A percentile compares a stretch with the other conserved stretches of the same genome.
These are phyloP conservation scores for Citrus australasica DNA, from an alignment of 345 rosid genomes.

Conservation along the genomic window DNA sequence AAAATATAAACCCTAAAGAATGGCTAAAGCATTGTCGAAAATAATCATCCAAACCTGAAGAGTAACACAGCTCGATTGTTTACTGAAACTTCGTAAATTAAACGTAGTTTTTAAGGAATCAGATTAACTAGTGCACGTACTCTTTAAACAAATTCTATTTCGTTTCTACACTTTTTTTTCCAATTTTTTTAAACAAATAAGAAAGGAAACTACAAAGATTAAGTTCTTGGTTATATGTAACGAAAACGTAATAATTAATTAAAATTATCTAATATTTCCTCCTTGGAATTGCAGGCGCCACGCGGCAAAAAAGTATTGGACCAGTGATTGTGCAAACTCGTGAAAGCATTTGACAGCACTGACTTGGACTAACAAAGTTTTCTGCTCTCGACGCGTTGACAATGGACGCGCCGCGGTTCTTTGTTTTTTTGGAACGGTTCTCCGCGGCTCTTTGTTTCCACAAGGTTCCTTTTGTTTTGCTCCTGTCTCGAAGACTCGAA, in stretches of 20 bases:
- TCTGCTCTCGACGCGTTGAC: neutral
- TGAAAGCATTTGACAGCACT: neutral
- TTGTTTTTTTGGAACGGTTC: neutral
- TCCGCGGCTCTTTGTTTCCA: neutral
- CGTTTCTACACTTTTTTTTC: neutral
- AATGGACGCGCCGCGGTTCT: neutral
- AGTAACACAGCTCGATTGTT: neutral
- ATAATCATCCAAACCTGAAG: conserved; percentile 15
- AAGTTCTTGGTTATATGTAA: neutral
- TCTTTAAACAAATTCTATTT: neutral
- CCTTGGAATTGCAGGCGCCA: neutral
- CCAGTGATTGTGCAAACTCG: neutral
- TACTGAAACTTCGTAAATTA: neutral
- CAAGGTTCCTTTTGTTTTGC: too few species aligned
- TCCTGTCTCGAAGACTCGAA: too few species aligned
- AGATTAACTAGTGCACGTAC: neutral
- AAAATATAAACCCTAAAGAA: neutral
- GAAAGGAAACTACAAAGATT: neutral
- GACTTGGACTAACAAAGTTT: neutral
- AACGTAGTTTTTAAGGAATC: conserved; percentile 1
- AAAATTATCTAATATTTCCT: neutral
- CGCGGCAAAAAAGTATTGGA: neutral
- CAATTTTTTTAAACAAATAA: too few species aligned
- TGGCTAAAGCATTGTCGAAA: neutral
- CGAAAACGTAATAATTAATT: neutral